Evolutionary conservation across 805 yeast genomes (phyloP).

Genomic region (Spathaspora boniae): DNA sequence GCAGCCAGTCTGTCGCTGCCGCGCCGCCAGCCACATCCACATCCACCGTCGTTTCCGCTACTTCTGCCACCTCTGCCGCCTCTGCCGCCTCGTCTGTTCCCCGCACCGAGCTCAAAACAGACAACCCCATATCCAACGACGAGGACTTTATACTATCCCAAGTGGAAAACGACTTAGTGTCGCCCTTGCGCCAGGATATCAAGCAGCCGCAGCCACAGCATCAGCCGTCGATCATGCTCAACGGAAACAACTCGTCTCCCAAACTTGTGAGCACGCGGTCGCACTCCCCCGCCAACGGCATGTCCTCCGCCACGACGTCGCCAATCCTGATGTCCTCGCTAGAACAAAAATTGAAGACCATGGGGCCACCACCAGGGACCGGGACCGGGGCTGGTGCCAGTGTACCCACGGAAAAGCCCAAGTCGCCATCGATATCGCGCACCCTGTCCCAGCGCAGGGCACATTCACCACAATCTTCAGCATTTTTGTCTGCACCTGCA

Average conservation of each 20-base stretch:
- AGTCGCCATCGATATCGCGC: too few species aligned
- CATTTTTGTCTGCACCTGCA: too few species aligned
- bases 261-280: constrained; percentile 7
- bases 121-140: constrained; percentile 1
- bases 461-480: too few species aligned
- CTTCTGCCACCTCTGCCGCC: too few species aligned
- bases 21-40: too few species aligned
- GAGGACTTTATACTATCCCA: constrained; percentile 7
- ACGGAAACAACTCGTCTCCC: constrained; percentile 4
- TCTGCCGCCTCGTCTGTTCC: neutral
- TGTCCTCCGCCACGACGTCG: constrained; percentile 8
- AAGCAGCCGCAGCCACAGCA: constrained; percentile 8
- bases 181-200: constrained; percentile 6
- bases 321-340: constrained; percentile 7
- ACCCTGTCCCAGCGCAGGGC: too few species aligned
- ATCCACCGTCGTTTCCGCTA: neutral
- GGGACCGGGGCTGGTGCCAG: too few species aligned
- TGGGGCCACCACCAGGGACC: constrained; percentile 1
- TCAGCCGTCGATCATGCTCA: neutral
- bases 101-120: neutral
- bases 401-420: too few species aligned
- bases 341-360: constrained; percentile 8
- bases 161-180: constrained; percentile 6
- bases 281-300: constrained; percentile 1
- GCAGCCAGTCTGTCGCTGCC: too few species aligned